Evolutionary conservation across 179 eudicot genomes (phyloP), one percentile per base, ranked within the genome.

Genomic region (Beta corolliflora): DNA sequence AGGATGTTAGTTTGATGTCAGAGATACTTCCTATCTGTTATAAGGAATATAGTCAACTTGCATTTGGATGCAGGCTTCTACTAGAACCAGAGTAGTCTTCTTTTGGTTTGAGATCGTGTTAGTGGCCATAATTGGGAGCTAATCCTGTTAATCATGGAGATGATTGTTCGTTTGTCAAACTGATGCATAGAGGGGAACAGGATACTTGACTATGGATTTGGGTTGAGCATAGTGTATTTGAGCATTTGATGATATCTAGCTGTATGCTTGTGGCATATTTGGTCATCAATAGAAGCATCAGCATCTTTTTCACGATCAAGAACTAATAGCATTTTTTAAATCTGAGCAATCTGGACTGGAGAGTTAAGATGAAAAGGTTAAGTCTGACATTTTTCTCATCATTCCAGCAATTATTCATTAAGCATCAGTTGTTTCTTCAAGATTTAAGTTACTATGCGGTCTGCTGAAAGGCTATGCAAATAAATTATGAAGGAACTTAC

Each of bases 51-150:
- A 61, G 66, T 21, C 13, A 61, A 19, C 66, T 61, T 61, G 29
- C 29, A 25, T 61, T 11, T 23, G 29, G 66, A 21, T 61, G 66
- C 66, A 61, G 66, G 66, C 31, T 23, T 61, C 31, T n/a, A 7
- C 48, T 12, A 14, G 3, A 31, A 7, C 71, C 5, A 5, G 0
- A 31, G 48, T 67, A 41, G 23, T 31, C n/a, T 31, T 67, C 41
- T 66, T 66, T n/a, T 66, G n/a, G 25, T 66, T 66, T 66, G 71
- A 36, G 46, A 66, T 66, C 46, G 5, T 66, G 45, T 66, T 36
- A 36, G 46, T 66, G 48, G 71, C 46, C 71, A 65, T 10, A 67
- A 67, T 36, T 31, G n/a, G 71, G n/a, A 67, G 46, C 11, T 67
- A 16, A 14, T 12, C 9, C 46, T 15, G 71, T 18, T 41, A 5